Base-by-base conservation (phyloP, 164 flowering plant genomes). In the Vitis rotundifolia region DNA sequence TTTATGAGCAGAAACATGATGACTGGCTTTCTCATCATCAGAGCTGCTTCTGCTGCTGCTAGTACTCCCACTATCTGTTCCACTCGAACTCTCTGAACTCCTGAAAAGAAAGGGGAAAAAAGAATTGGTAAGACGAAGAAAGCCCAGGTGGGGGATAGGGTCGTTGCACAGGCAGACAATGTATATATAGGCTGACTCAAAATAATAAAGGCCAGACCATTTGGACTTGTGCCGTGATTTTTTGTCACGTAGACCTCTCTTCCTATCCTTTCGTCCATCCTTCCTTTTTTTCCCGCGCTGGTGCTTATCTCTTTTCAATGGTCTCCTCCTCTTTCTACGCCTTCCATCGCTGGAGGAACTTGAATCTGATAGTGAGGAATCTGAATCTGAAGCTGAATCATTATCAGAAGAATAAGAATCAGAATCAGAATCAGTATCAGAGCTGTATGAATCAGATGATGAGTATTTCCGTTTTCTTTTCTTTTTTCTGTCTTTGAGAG, bases 391-490 rank as follows among this genome's bases (percentile, higher is more conserved):
- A 31, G 71, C 74, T 14, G 85, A 81, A 70, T 73, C 81, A 59
- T 73, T 66, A 57, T 64, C 77, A 3, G 77, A 61, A n/a, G 71
- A 22, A 28, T 67, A 16, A 26, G 87, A 81, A 72, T 75, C 72
- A 5, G 87, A 81, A 72, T 75, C 72, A 5, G 80, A 76, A 29
- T 77, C 80, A 61, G 82, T 59, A 11, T 76, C 81, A 37, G 91
- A 83, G 81, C 86, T 80, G 68, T 77, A 66, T 64, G 91, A 90
- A 68, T 90, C 95, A 70, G 95, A 87, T 66, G 92, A 84, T 64
- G 95, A 84, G 73, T 84, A 87, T 80, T 81, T 80, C 70, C 82
- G 81, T 62, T 66, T 82, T 62, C 82, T 81, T 73, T 81, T 89
- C 72, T 71, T 86, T 71, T 81, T 83, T 63, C 64, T 82, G 52